Evolutionary conservation across 176 grass and related monocot genomes (phyloP), one percentile per base, ranked within the genome.

Genomic region (Oryza meridionalis): DNA sequence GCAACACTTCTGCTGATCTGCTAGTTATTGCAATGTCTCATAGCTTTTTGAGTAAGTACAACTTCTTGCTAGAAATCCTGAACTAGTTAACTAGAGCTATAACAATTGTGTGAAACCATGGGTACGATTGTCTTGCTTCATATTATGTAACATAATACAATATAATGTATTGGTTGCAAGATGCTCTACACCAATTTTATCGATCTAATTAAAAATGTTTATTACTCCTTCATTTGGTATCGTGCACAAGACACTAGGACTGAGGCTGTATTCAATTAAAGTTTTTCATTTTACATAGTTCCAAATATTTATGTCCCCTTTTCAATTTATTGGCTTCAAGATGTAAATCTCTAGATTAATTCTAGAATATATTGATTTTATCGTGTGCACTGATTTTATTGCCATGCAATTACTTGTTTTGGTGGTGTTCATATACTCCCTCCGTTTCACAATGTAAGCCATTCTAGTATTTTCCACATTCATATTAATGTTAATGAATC

Each of bases 181-280:
- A 45, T 72, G 69, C 24, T 24, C 40, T 72, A 44, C 38, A 71
- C 53, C 24, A 72, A 25, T 46, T 72, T 45, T 46, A n/a, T 72
- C 11, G 11, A 72, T 25, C 43, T 72, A 25, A 8, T 45, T 72
- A 46, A 43, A 70, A 26, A 72, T 3, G 19, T 44, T 43, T 13
- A 38, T 43, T 71, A 25, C 38, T 24, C 69, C 69, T 70, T 70
- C 17, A 6, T 70, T 70, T n/a, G 17, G 33, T 42, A 70, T 70
- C 8, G 16, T 1, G 1, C 37, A 22, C 9, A 21, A 7, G 21
- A 44, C 69, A 71, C 15, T 19, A 21, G 21, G 21, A 71, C 4
- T 14, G n/a, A 14, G 55, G 2, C 9, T 59, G 21, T 11, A 11
- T 62, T 9, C 9, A 11, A 22, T 11, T 9, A 45, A 45, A 25